Evolutionary conservation across 1,284 basidiomycete genomes (phyloP).

Genomic region (Apiotrichum akiyoshidainum): DNA sequence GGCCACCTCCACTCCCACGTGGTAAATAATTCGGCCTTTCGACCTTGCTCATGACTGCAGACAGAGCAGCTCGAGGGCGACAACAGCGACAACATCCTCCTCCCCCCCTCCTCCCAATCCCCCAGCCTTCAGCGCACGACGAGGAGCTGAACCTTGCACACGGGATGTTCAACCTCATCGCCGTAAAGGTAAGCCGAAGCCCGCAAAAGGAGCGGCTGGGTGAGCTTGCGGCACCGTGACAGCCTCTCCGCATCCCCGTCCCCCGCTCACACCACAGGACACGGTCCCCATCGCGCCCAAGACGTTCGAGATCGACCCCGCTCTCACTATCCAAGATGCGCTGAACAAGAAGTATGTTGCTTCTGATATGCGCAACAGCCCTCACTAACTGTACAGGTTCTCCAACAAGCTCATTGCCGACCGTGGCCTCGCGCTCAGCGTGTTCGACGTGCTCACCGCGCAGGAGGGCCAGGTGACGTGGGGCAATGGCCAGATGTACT

Average conservation of each 20-base stretch:
- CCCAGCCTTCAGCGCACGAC: no score
- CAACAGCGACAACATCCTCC: not conserved
- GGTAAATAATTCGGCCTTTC: no score
- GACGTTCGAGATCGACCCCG: slow-evolving; percentile 43
- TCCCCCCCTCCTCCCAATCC: no score
- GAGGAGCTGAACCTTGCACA: no score
- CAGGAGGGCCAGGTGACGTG: slow-evolving; percentile 90
- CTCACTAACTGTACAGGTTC: slow-evolving; percentile 64
- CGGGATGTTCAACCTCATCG: slow-evolving; percentile 47
- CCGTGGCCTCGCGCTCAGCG: slow-evolving; percentile 82
- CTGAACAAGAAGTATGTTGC: slow-evolving; percentile 48
- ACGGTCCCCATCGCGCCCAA: slow-evolving; percentile 50
- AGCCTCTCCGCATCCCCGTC: no score
- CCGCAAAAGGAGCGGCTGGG: not conserved
- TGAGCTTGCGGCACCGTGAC: no score
- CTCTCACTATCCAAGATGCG: slow-evolving; percentile 45
- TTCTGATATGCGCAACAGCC: no score
- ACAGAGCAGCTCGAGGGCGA: no score
- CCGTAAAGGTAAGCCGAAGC: slow-evolving; percentile 32
- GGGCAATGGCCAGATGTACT: slow-evolving; percentile 91
- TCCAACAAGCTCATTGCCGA: slow-evolving; percentile 89
- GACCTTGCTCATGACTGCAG: no score
- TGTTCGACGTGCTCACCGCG: slow-evolving; percentile 80
- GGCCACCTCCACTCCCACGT: no score
- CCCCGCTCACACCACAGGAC: slow-evolving; percentile 34